A percentile compares a stretch with the other conserved stretches of the same genome.
Evolutionary conservation across 148 eudicot species (phyloP).

Genomic region (Talinum fruticosum): DNA sequence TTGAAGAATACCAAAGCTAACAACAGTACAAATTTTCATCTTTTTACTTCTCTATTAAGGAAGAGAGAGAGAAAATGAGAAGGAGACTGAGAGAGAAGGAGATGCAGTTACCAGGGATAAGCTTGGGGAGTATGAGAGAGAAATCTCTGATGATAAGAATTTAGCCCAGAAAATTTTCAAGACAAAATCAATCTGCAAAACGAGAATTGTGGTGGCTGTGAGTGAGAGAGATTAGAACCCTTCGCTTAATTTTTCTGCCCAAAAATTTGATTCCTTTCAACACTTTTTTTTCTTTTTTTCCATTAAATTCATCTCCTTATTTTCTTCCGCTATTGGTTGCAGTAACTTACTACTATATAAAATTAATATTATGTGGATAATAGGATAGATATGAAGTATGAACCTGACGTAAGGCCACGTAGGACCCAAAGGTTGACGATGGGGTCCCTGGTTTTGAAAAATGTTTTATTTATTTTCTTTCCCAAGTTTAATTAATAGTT

Average conservation of each 20-base stretch:
- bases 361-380: constrained; percentile 17
- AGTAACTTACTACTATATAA: background rate
- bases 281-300: background rate
- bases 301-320: background rate
- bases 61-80: background rate
- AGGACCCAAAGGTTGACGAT: constrained; percentile 15
- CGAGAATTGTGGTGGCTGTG: constrained; percentile 28
- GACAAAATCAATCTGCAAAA: constrained; percentile 19
- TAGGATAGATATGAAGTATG: constrained; percentile 25
- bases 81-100: background rate
- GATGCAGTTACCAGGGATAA: constrained; percentile 16
- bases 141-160: constrained; percentile 19
- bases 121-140: constrained; percentile 9
- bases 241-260: constrained; percentile 6
- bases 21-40: background rate
- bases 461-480: background rate
- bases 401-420: constrained; percentile 27
- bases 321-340: constrained; percentile 4
- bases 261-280: background rate
- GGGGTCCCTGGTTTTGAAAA: background rate
- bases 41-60: background rate
- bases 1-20: constrained; percentile 1
- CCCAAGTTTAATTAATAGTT: background rate
- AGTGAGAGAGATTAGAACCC: constrained; percentile 21
- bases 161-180: constrained; percentile 22